Conservation (phyloP, 106 monocot genomes). For the Phalaenopsis aphrodite region DNA sequence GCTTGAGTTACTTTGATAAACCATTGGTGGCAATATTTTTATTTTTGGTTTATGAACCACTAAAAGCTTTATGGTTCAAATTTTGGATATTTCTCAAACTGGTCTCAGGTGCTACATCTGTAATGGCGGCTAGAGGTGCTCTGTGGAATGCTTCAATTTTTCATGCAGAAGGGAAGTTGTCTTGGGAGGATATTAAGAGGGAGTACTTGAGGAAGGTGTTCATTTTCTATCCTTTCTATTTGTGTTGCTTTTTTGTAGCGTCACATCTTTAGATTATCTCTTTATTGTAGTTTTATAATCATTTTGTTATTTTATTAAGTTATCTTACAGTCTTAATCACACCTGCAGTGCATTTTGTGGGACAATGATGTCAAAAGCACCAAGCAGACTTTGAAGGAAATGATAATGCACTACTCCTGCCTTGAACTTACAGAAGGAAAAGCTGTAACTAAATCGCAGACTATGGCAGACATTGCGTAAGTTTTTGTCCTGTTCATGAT, state of each 20-base stretch:
- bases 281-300: not conserved
- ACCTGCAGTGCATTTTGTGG: slow-evolving; percentile 80
- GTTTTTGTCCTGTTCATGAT: slow-evolving; percentile 10
- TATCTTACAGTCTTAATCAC: not conserved
- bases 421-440: slow-evolving; percentile 89
- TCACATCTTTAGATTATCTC: not conserved
- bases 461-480: slow-evolving; percentile 67
- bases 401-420: slow-evolving; percentile 94
- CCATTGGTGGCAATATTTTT: not conserved
- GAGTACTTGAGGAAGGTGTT: slow-evolving; percentile 87
- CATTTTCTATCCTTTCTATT: not conserved
- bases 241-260: not conserved
- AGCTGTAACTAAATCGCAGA: slow-evolving; percentile 65
- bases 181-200: slow-evolving; percentile 87
- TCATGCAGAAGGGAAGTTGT: slow-evolving; percentile 41
- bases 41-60: not conserved
- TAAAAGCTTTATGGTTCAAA: not conserved
- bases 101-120: slow-evolving; percentile 70
- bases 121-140: slow-evolving; percentile 97
- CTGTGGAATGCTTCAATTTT: slow-evolving; percentile 97
- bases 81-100: not conserved
- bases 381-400: slow-evolving; percentile 91
- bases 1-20: not conserved
- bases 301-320: not conserved
- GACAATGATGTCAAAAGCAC: slow-evolving; percentile 97